A percentile compares a stretch with the other conserved stretches of the same genome.
phyloP scores from a whole-genome alignment of 306 rosid species.

The Cicer arietinum region DNA sequence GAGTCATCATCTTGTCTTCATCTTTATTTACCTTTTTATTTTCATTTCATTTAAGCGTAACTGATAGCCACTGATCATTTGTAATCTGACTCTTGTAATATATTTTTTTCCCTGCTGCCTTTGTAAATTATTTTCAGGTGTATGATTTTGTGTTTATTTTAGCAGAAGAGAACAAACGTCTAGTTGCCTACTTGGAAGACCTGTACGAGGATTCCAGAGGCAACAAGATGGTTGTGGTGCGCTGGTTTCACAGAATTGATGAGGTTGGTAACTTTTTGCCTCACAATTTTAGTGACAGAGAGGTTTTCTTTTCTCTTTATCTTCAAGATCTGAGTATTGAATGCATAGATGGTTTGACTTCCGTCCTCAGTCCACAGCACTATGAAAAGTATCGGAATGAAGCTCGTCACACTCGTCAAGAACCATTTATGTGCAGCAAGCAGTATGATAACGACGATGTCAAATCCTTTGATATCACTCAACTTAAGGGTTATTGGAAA shows the following conservation, averaged over 20 bases:
- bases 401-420: constrained; percentile 55
- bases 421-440: constrained; percentile 69
- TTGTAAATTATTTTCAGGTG: constrained; percentile 58
- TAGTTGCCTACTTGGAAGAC: constrained; percentile 93
- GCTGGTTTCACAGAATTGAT: constrained; percentile 94
- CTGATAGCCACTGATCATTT: background rate
- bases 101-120: background rate
- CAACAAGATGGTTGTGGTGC: constrained; percentile 95
- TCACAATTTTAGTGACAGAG: constrained; percentile 79
- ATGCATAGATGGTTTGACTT: constrained; percentile 94
- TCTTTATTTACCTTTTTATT: background rate
- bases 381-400: constrained; percentile 65
- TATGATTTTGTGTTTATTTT: constrained; percentile 80
- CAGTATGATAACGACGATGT: constrained; percentile 75
- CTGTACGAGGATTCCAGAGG: constrained; percentile 90
- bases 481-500: constrained; percentile 82
- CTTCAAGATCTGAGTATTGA: constrained; percentile 98
- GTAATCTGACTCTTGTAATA: constrained; percentile 34
- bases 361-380: constrained; percentile 84
- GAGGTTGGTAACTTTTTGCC: constrained; percentile 98
- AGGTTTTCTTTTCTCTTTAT: constrained; percentile 93
- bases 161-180: constrained; percentile 89
- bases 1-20: constrained; percentile 36
- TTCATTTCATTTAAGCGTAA: background rate
- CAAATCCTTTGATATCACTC: constrained; percentile 76